Conservation (phyloP, 2,329 filamentous ascomycete genomes). For the Lecanicillium sp. region DNA sequence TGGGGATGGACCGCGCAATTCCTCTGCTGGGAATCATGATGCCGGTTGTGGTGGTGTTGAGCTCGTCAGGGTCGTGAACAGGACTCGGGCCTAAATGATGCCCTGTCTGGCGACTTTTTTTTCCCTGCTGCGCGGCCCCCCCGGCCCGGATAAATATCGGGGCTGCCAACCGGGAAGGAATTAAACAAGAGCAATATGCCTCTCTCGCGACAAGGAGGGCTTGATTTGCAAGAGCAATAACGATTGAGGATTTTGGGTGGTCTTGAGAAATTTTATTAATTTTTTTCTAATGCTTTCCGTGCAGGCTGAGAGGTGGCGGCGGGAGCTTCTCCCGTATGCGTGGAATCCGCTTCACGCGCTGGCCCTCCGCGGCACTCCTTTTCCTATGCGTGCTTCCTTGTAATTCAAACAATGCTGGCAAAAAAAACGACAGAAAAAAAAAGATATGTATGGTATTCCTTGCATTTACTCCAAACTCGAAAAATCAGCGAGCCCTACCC, state of each 20-base stretch:
- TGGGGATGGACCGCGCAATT: constrained; percentile 34
- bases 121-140: constrained; percentile 16
- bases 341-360: neutral
- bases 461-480: constrained; percentile 47
- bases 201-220: too few relatives aligned
- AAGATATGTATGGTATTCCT: constrained; percentile 1
- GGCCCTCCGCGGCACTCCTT: neutral
- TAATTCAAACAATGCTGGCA: neutral
- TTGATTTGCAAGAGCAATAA: too few relatives aligned
- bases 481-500: constrained; percentile 51
- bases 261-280: neutral
- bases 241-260: too few relatives aligned
- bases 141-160: constrained; percentile 32
- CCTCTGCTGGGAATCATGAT: constrained; percentile 42
- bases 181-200: neutral
- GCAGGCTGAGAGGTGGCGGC: neutral
- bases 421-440: neutral
- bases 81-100: constrained; percentile 19
- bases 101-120: constrained; percentile 26
- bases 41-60: constrained; percentile 18
- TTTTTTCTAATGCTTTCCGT: neutral
- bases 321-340: neutral
- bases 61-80: constrained; percentile 12
- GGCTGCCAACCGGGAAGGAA: constrained; percentile 10
- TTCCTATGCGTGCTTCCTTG: neutral